Evolutionary conservation across 768 basidiomycete genomes (phyloP).

Genomic region (Thelephora aurantiotincta): DNA sequence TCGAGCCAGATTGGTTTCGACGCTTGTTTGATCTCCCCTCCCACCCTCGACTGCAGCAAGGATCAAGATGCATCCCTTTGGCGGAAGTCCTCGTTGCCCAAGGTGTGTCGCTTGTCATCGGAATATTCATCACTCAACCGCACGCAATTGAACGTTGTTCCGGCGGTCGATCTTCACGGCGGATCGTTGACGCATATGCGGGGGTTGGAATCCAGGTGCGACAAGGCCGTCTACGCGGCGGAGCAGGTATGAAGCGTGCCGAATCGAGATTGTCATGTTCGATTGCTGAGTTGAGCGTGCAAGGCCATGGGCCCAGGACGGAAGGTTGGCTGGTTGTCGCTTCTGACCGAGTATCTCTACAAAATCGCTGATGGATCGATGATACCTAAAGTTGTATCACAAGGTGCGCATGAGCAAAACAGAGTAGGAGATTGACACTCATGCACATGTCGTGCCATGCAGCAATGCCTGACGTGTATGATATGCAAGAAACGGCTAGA

Average conservation of each 20-base stretch:
- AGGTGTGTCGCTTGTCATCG: slow-evolving; percentile 11
- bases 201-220: slow-evolving; percentile 23
- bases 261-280: not conserved
- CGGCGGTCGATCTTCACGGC: not conserved
- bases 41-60: not conserved
- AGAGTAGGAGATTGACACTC: no score
- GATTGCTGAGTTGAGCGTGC: slow-evolving; percentile 4
- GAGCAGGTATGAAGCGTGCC: slow-evolving; percentile 47
- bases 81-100: slow-evolving; percentile 59
- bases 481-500: slow-evolving; percentile 69
- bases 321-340: slow-evolving; percentile 38
- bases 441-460: not conserved
- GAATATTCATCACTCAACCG: not conserved
- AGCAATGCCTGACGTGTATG: slow-evolving; percentile 74
- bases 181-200: no score
- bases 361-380: slow-evolving; percentile 1
- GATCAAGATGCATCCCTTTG: slow-evolving; percentile 52
- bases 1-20: not conserved
- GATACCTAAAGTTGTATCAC: slow-evolving; percentile 51
- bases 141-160: not conserved
- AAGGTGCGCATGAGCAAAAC: slow-evolving; percentile 26
- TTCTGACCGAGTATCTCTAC: slow-evolving; percentile 2
- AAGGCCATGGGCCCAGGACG: slow-evolving; percentile 80
- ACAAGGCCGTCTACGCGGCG: slow-evolving; percentile 71
- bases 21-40: not conserved